phyloP scores from a whole-genome alignment of 257 asterid genomes.

The Przewalskia tangutica region DNA sequence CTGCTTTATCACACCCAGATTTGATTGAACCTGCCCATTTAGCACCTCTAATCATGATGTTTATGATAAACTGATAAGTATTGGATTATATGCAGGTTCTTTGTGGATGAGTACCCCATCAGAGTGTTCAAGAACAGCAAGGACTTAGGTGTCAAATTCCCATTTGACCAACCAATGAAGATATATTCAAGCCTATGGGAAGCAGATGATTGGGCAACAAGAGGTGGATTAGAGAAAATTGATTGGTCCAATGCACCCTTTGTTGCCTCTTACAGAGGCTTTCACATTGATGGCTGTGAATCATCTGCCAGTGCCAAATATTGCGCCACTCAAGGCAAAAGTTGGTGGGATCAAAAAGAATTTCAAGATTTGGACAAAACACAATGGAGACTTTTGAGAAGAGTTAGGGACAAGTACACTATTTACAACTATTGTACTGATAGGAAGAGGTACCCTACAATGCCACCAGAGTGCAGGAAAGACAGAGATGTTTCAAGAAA shows the following conservation, averaged over 20 bases:
- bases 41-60: not conserved
- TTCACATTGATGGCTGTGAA: slow-evolving; percentile 80
- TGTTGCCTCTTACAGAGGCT: slow-evolving; percentile 61
- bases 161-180: slow-evolving; percentile 84
- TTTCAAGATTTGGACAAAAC: slow-evolving; percentile 46
- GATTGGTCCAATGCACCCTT: slow-evolving; percentile 84
- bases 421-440: slow-evolving; percentile 69
- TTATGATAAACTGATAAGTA: no score
- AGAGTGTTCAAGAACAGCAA: slow-evolving; percentile 64
- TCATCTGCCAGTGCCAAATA: slow-evolving; percentile 48
- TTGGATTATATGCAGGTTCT: slow-evolving; percentile 30
- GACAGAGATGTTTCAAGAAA: slow-evolving; percentile 36
- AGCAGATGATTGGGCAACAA: slow-evolving; percentile 82
- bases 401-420: slow-evolving; percentile 50
- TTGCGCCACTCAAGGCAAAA: slow-evolving; percentile 48
- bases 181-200: slow-evolving; percentile 84
- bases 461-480: slow-evolving; percentile 51
- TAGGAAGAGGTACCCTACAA: slow-evolving; percentile 27
- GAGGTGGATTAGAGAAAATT: slow-evolving; percentile 72
- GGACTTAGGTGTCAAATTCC: slow-evolving; percentile 51
- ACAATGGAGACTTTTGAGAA: slow-evolving; percentile 45
- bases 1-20: not conserved
- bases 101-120: slow-evolving; percentile 58
- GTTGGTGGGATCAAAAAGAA: slow-evolving; percentile 78
- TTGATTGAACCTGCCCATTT: not conserved